phyloP scores from a whole-genome alignment of 1,284 basidiomycete genomes.

The Trametes sp. region DNA sequence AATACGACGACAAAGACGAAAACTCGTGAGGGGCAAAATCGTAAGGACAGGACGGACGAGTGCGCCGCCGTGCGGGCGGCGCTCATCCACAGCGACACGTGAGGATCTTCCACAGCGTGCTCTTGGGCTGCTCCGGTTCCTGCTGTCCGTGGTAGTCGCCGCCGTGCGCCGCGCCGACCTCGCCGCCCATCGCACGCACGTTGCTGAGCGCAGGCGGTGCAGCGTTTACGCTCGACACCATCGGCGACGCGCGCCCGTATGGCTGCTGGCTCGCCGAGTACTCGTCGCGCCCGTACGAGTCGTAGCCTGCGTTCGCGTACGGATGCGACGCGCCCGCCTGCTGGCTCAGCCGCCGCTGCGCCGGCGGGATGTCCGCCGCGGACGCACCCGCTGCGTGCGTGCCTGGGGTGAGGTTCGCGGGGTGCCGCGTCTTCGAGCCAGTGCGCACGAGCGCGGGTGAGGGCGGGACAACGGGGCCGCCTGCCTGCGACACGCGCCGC shows the following conservation, averaged over 20 bases:
- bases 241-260: slow-evolving; percentile 77
- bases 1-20: background rate
- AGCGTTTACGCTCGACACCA: slow-evolving; percentile 71
- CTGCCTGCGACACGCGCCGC: slow-evolving; percentile 64
- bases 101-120: slow-evolving; percentile 68
- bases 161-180: slow-evolving; percentile 68
- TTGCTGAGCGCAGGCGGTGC: slow-evolving; percentile 76
- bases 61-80: slow-evolving; percentile 11
- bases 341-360: slow-evolving; percentile 55
- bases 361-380: slow-evolving; percentile 69
- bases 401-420: slow-evolving; percentile 61
- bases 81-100: slow-evolving; percentile 77
- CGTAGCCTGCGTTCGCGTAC: slow-evolving; percentile 68
- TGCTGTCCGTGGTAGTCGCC: slow-evolving; percentile 67
- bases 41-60: slow-evolving; percentile 31
- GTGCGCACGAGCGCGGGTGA: slow-evolving; percentile 79
- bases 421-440: slow-evolving; percentile 72
- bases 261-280: slow-evolving; percentile 53
- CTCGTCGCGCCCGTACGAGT: slow-evolving; percentile 54
- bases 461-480: slow-evolving; percentile 63
- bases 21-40: background rate
- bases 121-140: slow-evolving; percentile 61
- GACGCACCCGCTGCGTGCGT: slow-evolving; percentile 69
- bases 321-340: slow-evolving; percentile 58
- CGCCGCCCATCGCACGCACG: slow-evolving; percentile 71